Evolutionary conservation across 768 basidiomycete species (phyloP).

Genomic region (Sarcodon aspratus): DNA sequence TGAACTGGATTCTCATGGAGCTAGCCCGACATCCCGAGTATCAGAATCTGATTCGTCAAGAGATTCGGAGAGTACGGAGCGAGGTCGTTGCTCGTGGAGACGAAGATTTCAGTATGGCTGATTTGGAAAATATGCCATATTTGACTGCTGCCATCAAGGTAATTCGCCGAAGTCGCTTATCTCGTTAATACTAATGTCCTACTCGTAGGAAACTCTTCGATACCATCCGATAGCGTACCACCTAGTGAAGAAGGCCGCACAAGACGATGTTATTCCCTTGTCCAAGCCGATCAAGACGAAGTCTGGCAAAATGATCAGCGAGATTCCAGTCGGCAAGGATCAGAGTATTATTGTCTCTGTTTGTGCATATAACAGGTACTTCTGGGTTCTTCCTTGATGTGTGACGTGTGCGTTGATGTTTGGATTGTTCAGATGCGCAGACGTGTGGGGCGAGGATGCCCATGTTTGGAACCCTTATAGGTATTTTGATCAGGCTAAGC

Average conservation of each 20-base stretch:
- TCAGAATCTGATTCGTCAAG: constrained; percentile 16
- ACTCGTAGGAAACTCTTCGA: constrained; percentile 16
- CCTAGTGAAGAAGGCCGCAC: constrained; percentile 13
- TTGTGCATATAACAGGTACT: constrained; percentile 22
- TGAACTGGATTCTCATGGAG: constrained; percentile 20
- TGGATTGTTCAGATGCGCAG: constrained; percentile 7
- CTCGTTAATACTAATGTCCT: background rate
- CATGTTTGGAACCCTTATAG: constrained; percentile 17
- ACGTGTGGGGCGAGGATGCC: constrained; percentile 21
- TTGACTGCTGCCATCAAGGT: constrained; percentile 23
- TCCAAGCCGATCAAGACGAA: constrained; percentile 16
- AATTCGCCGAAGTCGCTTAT: background rate
- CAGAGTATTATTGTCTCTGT: constrained; percentile 13
- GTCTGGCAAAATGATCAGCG: constrained; percentile 13
- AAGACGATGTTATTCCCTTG: constrained; percentile 23
- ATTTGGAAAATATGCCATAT: constrained; percentile 21
- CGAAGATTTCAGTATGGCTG: constrained; percentile 16
- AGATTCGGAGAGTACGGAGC: constrained; percentile 13
- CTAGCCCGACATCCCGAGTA: constrained; percentile 14
- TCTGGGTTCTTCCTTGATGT: background rate
- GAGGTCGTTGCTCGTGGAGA: constrained; percentile 12
- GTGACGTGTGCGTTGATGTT: background rate
- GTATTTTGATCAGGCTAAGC: constrained; percentile 9
- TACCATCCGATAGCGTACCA: constrained; percentile 19
- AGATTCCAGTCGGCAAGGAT: constrained; percentile 17